These are phyloP conservation scores for Crepidotus sp. DNA, from an alignment of 1,284 basidiomycete species.

Conservation along the genomic window DNA sequence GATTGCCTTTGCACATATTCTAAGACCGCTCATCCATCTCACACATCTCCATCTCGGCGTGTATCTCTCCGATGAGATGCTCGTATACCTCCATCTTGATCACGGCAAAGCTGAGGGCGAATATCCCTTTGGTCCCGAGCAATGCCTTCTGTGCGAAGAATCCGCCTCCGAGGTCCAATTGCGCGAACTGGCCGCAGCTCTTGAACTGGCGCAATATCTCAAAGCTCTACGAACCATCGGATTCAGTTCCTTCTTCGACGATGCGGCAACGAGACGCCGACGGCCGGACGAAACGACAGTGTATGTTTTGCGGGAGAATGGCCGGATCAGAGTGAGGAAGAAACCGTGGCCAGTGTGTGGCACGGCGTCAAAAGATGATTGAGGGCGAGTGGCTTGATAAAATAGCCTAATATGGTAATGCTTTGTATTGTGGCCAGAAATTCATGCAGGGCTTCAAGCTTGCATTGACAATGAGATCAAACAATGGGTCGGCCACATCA, in stretches of 20 bases:
- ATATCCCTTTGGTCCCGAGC: slow-evolving; percentile 24
- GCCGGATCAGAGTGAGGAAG: slow-evolving; percentile 34
- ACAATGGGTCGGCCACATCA: slow-evolving; percentile 16
- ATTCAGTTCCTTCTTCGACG: slow-evolving; percentile 48
- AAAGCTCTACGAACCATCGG: slow-evolving; percentile 35
- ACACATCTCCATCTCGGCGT: slow-evolving; percentile 48
- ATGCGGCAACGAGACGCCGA: neutral
- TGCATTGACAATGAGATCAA: slow-evolving; percentile 2
- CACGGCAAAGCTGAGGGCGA: slow-evolving; percentile 23
- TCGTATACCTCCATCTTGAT: slow-evolving; percentile 36
- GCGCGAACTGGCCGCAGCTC: slow-evolving; percentile 37
- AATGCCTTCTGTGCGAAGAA: slow-evolving; percentile 27
- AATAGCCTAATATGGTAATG: slow-evolving; percentile 13
- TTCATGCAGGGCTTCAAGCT: neutral
- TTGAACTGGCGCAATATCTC: slow-evolving; percentile 36
- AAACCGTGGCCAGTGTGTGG: slow-evolving; percentile 25
- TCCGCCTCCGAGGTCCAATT: slow-evolving; percentile 25
- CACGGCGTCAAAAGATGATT: neutral
- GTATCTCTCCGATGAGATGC: slow-evolving; percentile 41
- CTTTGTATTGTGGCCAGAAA: neutral
- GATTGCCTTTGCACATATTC: slow-evolving; percentile 28
- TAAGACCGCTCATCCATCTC: slow-evolving; percentile 37
- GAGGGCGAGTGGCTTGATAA: slow-evolving; percentile 6
- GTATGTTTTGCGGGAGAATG: slow-evolving; percentile 29
- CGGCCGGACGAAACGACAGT: slow-evolving; percentile 24